phyloP scores from a whole-genome alignment of 23 red algal species.

The Gracilaria gracilis region DNA sequence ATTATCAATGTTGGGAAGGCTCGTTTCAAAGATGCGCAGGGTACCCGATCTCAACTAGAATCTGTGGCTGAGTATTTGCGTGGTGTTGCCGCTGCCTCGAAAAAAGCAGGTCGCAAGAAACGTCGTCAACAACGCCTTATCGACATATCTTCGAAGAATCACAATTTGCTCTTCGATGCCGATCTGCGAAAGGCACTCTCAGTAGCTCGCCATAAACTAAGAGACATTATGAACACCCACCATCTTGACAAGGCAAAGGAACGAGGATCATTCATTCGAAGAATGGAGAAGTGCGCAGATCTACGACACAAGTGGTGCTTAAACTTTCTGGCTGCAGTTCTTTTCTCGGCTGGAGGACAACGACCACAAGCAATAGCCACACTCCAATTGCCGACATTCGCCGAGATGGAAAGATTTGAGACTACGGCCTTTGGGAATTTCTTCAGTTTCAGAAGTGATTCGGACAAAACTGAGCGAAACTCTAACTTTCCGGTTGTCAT shows the following conservation, averaged over 20 bases:
- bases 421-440: neutral
- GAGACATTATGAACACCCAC: neutral
- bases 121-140: neutral
- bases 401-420: neutral
- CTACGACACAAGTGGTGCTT: conserved; percentile 29
- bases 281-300: neutral
- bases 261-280: neutral
- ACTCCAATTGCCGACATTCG: neutral
- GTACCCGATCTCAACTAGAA: neutral
- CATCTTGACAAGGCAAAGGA: neutral
- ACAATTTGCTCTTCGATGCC: neutral
- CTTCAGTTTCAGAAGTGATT: neutral
- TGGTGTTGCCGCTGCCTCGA: neutral
- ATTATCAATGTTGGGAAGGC: neutral
- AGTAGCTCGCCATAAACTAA: neutral
- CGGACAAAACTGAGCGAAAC: neutral
- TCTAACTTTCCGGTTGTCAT: neutral
- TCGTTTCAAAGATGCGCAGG: no score
- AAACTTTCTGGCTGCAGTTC: conserved; percentile 10
- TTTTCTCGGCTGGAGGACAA: conserved; percentile 9
- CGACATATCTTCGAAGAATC: neutral
- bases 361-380: neutral
- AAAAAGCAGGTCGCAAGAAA: neutral
- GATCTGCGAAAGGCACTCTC: neutral
- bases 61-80: neutral